phyloP scores from a whole-genome alignment of 495 filamentous ascomycete genomes.

The Daldinia bambusicola region DNA sequence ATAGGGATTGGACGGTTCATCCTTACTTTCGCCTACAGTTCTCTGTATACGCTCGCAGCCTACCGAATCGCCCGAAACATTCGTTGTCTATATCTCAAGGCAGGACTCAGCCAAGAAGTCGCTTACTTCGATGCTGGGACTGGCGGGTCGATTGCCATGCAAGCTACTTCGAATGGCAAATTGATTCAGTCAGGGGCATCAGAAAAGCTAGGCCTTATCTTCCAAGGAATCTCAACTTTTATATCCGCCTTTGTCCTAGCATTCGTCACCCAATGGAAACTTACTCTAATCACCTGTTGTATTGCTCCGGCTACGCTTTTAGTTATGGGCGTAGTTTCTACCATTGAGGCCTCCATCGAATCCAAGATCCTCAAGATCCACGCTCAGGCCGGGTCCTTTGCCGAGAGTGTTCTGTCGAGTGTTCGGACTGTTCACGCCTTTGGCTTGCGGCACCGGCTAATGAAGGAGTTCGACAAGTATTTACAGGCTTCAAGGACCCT shows the following conservation, averaged over 20 bases:
- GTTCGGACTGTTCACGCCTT: background rate
- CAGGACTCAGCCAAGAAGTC: slow-evolving; percentile 63
- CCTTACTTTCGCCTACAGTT: background rate
- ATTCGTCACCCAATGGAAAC: slow-evolving; percentile 56
- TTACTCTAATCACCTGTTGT: slow-evolving; percentile 53
- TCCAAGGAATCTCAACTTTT: slow-evolving; percentile 66
- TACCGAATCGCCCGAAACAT: slow-evolving; percentile 58
- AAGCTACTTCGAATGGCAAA: slow-evolving; percentile 66
- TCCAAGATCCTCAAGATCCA: slow-evolving; percentile 47
- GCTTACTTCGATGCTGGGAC: slow-evolving; percentile 62
- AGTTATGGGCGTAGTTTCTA: slow-evolving; percentile 50
- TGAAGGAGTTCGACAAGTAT: background rate
- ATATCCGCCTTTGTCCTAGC: slow-evolving; percentile 67
- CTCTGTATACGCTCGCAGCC: background rate
- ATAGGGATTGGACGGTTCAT: background rate
- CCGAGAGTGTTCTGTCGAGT: background rate
- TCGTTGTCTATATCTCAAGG: slow-evolving; percentile 61
- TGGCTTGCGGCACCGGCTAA: background rate
- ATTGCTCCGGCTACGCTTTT: slow-evolving; percentile 55
- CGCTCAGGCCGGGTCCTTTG: background rate
- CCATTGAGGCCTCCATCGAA: slow-evolving; percentile 55
- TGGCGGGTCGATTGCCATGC: slow-evolving; percentile 61
- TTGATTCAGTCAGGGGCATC: slow-evolving; percentile 68
- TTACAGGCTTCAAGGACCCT: background rate
- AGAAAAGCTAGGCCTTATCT: slow-evolving; percentile 70